These are phyloP conservation scores for Tylopilus sp. DNA, from an alignment of 768 basidiomycete species.

Conservation along the genomic window DNA sequence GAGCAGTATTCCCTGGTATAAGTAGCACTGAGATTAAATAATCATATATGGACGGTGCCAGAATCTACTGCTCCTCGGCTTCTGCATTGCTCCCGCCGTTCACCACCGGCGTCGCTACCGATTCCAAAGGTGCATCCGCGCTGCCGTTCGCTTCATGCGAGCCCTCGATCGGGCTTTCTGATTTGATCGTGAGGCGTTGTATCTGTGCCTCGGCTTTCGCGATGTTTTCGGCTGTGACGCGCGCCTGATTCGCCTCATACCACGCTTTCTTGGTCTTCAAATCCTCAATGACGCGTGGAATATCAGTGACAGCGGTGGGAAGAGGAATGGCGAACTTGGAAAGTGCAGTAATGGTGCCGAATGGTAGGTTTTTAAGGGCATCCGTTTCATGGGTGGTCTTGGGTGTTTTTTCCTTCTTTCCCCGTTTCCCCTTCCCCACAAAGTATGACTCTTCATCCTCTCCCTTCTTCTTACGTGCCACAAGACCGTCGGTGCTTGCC, in stretches of 20 bases:
- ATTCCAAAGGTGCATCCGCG: constrained; percentile 44
- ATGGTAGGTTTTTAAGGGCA: constrained; percentile 60
- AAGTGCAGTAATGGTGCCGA: constrained; percentile 85
- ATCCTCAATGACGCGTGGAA: constrained; percentile 83
- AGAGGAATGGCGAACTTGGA: constrained; percentile 87
- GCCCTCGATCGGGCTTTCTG: constrained; percentile 31
- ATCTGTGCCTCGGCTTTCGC: constrained; percentile 79
- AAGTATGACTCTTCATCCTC: constrained; percentile 83
- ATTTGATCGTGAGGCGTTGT: constrained; percentile 51
- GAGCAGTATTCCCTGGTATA: constrained; percentile 16
- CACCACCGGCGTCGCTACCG: constrained; percentile 40
- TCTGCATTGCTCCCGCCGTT: constrained; percentile 41
- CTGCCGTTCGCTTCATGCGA: constrained; percentile 37
- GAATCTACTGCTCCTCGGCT: constrained; percentile 28
- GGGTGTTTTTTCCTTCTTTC: constrained; percentile 49
- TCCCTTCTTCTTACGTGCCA: constrained; percentile 89
- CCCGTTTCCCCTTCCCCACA: constrained; percentile 64
- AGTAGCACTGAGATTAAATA: constrained; percentile 18
- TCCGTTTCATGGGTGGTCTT: constrained; percentile 40
- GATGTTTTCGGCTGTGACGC: constrained; percentile 73
- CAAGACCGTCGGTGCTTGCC: constrained; percentile 55
- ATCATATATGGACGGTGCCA: constrained; percentile 12
- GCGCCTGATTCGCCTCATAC: constrained; percentile 90
- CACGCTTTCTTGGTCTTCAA: constrained; percentile 92
- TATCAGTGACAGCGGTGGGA: constrained; percentile 71